Evolutionary conservation across 257 asterid genomes (phyloP), one percentile per base, ranked within the genome.

Genomic region (Marsdenia floribunda): DNA sequence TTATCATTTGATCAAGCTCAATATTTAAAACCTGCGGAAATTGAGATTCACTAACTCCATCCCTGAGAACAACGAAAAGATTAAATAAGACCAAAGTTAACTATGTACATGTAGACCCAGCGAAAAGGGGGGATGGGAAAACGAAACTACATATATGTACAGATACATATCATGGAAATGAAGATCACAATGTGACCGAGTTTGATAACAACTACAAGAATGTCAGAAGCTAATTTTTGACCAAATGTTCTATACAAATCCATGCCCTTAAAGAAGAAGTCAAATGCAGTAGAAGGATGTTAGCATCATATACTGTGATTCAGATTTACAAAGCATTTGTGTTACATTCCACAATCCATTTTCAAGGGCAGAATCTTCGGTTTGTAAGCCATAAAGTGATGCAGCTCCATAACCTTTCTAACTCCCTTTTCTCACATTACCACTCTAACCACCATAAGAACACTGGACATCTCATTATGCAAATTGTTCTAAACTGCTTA

Each of bases 1-100:
- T 93, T 78, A 90, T 89, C 80, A 93, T 91, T 85, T 93, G 97
- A 85, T 88, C 86, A 66, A 91, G 84, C 81, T 93, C 98, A 29
- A 82, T 76, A 84, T 93, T 83, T 73, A 93, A 67, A 83, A 93
- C 96, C 83, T 93, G 91, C 80, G 79, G 68, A 73, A 93, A 93
- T 79, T 93, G 98, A 68, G 97, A 88, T 77, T 91, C 97, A 54
- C 97, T 83, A 71, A 93, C 97, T n/a, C 98, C 98, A 80, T 93
- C 98, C 90, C 98, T 93, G 91, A 76, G 74, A 73, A 78, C 22
- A 75, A 69, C 52, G 7, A 53, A 61, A 57, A 68, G 59, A 35
- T 16, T 40, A 73, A 73, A 29, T 64, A 18, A 73, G 52, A 63
- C 18, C 0, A 26, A 49, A 38, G 46, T 26, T 40, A 63, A 33